phyloP scores from a whole-genome alignment of 345 rosid genomes.

The Eucalyptus urophylla region DNA sequence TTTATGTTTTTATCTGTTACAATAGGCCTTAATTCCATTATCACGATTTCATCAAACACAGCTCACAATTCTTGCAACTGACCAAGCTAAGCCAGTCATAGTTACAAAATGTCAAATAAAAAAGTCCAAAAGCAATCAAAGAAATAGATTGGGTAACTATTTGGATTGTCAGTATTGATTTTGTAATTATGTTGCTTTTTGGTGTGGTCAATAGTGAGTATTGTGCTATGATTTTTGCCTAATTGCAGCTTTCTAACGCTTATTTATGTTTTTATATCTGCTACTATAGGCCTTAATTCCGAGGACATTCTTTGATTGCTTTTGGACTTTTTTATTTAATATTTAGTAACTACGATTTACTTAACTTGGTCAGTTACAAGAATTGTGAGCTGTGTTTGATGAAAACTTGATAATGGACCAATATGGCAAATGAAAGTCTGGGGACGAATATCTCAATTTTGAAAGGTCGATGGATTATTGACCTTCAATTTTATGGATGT shows the following conservation, averaged over 20 bases:
- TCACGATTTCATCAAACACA: background rate
- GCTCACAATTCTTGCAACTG: background rate
- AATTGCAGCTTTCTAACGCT: background rate
- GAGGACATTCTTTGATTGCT: background rate
- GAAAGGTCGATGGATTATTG: background rate
- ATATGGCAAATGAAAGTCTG: background rate
- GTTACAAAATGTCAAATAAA: background rate
- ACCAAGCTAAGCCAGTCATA: background rate
- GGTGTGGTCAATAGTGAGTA: background rate
- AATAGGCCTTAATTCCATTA: background rate
- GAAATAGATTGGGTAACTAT: background rate
- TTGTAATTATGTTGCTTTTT: background rate
- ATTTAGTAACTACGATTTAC: background rate
- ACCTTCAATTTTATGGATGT: background rate
- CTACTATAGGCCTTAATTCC: background rate
- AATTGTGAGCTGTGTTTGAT: background rate
- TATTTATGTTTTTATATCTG: background rate
- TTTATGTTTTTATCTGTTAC: background rate
- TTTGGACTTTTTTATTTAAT: background rate
- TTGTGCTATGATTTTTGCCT: background rate
- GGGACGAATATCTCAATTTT: background rate
- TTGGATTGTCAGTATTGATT: background rate
- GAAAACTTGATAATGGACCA: background rate
- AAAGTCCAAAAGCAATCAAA: background rate
- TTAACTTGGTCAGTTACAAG: background rate